These are phyloP conservation scores for Boletus sp. DNA, from an alignment of 1,284 basidiomycete genomes.

Conservation along the genomic window DNA sequence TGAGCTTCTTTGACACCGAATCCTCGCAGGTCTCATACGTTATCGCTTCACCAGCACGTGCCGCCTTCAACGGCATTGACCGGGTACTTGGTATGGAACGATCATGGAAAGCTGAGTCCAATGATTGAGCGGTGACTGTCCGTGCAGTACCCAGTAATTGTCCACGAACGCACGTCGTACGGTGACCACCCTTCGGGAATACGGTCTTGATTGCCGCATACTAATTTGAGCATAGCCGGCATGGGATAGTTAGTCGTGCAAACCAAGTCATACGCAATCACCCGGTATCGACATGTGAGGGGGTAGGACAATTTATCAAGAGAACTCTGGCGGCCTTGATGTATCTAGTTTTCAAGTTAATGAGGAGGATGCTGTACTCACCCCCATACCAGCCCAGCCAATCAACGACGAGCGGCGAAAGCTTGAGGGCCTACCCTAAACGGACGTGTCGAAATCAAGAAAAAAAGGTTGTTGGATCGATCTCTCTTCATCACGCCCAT, in stretches of 20 bases:
- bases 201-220: not conserved
- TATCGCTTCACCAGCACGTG: slow-evolving; percentile 23
- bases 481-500: slow-evolving; percentile 28
- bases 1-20: not conserved
- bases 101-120: not conserved
- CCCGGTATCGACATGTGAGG: not conserved
- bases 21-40: slow-evolving; percentile 20
- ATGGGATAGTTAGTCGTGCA: not conserved
- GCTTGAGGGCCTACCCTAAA: slow-evolving; percentile 34
- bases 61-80: not conserved
- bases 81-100: not conserved
- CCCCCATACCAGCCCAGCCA: slow-evolving; percentile 3
- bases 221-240: not conserved
- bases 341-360: not conserved
- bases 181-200: not conserved
- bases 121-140: not conserved
- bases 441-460: slow-evolving; percentile 16
- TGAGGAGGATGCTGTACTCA: not conserved
- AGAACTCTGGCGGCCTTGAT: not conserved
- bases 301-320: not conserved
- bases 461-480: slow-evolving; percentile 25
- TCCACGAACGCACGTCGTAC: not conserved
- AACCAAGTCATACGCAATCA: not conserved
- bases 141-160: not conserved
- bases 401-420: slow-evolving; percentile 10